Evolutionary conservation across 2,329 filamentous ascomycete species (phyloP).

Genomic region (Hypomyces rosellus): DNA sequence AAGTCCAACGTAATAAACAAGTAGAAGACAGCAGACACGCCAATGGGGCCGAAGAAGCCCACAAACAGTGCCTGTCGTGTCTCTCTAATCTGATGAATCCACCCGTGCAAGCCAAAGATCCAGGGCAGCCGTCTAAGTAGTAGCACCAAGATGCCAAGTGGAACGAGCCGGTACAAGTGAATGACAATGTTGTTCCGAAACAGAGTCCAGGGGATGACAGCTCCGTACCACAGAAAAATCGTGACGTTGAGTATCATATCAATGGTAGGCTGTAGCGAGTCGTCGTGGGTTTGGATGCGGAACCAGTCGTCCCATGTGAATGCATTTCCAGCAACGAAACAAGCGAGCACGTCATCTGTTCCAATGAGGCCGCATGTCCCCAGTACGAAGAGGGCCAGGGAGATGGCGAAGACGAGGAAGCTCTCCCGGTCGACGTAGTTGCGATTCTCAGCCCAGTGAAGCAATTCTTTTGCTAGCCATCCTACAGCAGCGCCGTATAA

Average conservation of each 20-base stretch:
- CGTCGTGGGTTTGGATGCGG: slow-evolving; percentile 78
- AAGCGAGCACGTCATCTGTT: slow-evolving; percentile 83
- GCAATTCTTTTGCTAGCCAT: slow-evolving; percentile 72
- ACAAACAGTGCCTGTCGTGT: slow-evolving; percentile 73
- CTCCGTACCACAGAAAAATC: slow-evolving; percentile 88
- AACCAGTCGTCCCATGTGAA: slow-evolving; percentile 97
- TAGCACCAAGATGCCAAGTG: slow-evolving; percentile 69
- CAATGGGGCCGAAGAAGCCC: slow-evolving; percentile 89
- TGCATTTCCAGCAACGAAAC: slow-evolving; percentile 84
- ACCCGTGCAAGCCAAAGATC: slow-evolving; percentile 64
- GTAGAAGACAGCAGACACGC: slow-evolving; percentile 86
- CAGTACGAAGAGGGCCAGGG: slow-evolving; percentile 77
- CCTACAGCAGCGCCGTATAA: slow-evolving; percentile 72
- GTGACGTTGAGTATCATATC: slow-evolving; percentile 89
- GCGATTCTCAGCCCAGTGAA: slow-evolving; percentile 77
- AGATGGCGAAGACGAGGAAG: slow-evolving; percentile 80
- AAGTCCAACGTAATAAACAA: slow-evolving; percentile 77
- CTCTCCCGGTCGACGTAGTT: slow-evolving; percentile 82
- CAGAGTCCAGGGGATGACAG: slow-evolving; percentile 70
- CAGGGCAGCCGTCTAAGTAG: slow-evolving; percentile 72
- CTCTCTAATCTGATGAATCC: slow-evolving; percentile 73
- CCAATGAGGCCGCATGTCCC: slow-evolving; percentile 84
- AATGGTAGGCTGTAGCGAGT: slow-evolving; percentile 87
- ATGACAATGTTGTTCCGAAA: slow-evolving; percentile 65
- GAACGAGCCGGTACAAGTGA: slow-evolving; percentile 65